Base-by-base conservation (phyloP, 768 basidiomycete genomes). In the Leccinum broughii region DNA sequence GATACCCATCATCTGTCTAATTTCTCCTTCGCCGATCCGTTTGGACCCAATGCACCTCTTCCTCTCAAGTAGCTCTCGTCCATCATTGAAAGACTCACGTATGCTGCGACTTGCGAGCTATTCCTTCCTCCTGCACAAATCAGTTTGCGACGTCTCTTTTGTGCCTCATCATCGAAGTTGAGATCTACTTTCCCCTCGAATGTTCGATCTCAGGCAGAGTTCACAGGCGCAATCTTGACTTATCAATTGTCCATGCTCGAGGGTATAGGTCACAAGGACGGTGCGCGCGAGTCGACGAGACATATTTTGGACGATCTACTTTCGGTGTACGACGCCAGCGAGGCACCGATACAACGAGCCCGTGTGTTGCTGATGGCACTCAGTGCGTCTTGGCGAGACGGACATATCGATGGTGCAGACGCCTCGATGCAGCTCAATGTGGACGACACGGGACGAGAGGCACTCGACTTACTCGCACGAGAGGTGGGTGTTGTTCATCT, bases 21-120 rank as follows among this genome's bases (percentile, higher is more conserved):
- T 24, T 70, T 76, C 28, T 54, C 61, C 26, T 60, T 58, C 2
- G 30, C 50, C 4, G 65, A 70, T 6, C 77, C 75, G 7, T 78
- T 89, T 51, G 64, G 65, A 2, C 61, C 75, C 63, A 75, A 75
- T 17, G 56, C 74, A 1, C 77, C 76, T 14, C 66, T 77, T 28
- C 66, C 75, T 2, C 71, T 84, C 37, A 84, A 80, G 62, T 88
- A 89, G 58, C 78, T 91, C 6, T 81, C 77, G 1, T 70, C 75
- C 8, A 80, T 92, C 46, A 65, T 93, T 17, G 89, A 92, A 61
- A 77, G 85, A n/a, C 75, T 86, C 24, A 87, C 90, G 0, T 88
- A 86, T 59, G 77, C 89, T 22, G 87, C 83, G 13, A 75, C 83
- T 3, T 88, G 82, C 68, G 90, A 93, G 30, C 81, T 93, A 6